These are phyloP conservation scores for Paracoccidioides brasiliensis DNA, from an alignment of 2,329 filamentous ascomycete genomes.

Conservation along the genomic window DNA sequence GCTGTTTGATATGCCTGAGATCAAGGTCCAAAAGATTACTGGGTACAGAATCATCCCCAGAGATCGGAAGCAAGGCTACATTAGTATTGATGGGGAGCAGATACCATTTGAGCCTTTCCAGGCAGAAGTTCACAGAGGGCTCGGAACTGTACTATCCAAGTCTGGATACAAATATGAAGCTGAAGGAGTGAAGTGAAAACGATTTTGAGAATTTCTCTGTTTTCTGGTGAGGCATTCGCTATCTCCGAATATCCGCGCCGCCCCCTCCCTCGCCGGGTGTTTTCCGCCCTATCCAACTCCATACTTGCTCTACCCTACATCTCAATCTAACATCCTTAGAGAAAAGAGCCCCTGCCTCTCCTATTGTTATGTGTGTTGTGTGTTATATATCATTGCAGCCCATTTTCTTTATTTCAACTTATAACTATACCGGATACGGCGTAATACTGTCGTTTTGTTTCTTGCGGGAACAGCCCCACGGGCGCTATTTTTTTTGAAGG, in stretches of 20 bases:
- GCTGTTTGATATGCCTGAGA: constrained; percentile 67
- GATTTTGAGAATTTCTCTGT: constrained; percentile 11
- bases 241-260: too few species aligned
- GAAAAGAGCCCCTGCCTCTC: too few species aligned
- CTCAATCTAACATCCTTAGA: background rate
- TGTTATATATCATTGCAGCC: background rate
- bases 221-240: background rate
- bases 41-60: constrained; percentile 76
- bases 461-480: background rate
- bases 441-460: background rate
- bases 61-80: constrained; percentile 59
- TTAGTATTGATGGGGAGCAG: constrained; percentile 86
- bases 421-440: background rate
- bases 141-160: constrained; percentile 77
- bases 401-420: too few species aligned
- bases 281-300: too few species aligned
- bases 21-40: constrained; percentile 72
- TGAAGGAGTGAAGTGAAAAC: constrained; percentile 23
- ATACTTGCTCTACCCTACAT: too few species aligned
- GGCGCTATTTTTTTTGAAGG: background rate
- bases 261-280: too few species aligned
- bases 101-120: constrained; percentile 84
- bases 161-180: constrained; percentile 58
- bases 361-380: background rate
- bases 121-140: constrained; percentile 68